phyloP scores from a whole-genome alignment of 306 rosid species.

The Psophocarpus tetragonolobus region DNA sequence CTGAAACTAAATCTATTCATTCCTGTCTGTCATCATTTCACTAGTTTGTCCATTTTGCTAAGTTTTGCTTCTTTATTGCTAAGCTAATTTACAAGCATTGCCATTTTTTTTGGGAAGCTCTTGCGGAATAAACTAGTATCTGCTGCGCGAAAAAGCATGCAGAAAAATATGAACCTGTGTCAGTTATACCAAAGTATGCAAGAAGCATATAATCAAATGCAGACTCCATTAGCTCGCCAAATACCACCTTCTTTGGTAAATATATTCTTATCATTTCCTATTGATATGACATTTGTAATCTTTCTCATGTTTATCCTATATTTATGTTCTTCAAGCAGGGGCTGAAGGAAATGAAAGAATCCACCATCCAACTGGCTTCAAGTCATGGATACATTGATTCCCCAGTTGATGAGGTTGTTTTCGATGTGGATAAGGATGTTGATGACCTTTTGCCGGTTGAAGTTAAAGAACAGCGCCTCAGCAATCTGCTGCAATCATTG shows the following conservation, averaged over 20 bases:
- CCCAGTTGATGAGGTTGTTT: slow-evolving; percentile 71
- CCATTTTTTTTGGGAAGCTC: slow-evolving; percentile 53
- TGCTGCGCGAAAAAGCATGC: slow-evolving; percentile 63
- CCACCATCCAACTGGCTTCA: slow-evolving; percentile 65
- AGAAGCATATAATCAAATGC: slow-evolving; percentile 76
- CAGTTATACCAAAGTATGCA: slow-evolving; percentile 70
- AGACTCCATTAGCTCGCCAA: slow-evolving; percentile 77
- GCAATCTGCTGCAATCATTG: slow-evolving; percentile 80
- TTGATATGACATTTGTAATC: neutral
- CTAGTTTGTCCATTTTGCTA: neutral
- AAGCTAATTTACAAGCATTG: neutral
- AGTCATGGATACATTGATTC: slow-evolving; percentile 72
- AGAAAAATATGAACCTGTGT: slow-evolving; percentile 60
- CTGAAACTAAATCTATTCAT: neutral
- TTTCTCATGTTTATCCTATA: slow-evolving; percentile 11
- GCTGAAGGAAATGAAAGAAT: slow-evolving; percentile 70
- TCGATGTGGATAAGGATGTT: slow-evolving; percentile 72
- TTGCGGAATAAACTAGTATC: slow-evolving; percentile 70
- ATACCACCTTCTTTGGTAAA: slow-evolving; percentile 69
- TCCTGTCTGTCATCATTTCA: neutral
- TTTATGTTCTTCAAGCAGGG: slow-evolving; percentile 51
- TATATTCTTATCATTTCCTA: neutral
- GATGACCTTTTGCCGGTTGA: slow-evolving; percentile 77
- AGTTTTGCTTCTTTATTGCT: neutral
- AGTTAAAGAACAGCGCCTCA: slow-evolving; percentile 87